Evolutionary conservation across 208 protist species (phyloP), one percentile per base, ranked within the genome.

Genomic region (Plasmodiophora brassicae): DNA sequence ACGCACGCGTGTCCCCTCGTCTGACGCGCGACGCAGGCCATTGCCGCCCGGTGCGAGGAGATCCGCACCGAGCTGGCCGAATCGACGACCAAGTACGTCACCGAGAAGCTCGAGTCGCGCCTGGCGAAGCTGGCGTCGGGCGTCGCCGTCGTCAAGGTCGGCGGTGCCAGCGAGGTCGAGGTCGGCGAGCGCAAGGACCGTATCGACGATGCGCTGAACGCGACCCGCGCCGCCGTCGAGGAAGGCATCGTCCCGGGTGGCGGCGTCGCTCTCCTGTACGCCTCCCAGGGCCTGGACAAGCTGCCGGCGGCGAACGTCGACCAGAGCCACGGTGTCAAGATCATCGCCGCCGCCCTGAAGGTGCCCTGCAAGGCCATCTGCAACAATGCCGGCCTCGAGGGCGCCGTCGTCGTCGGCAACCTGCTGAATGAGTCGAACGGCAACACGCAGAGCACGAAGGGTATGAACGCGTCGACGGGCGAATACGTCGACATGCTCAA

Each of bases 181-280:
- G 98, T 99, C 22, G 93, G 93, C 90, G 98, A 99, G 94, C 98
- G 97, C 95, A 99, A 99, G 93, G 98, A 99, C 94, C 94, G 98
- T 85, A 94, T 99, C 22, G 95, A 94, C 10, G 98, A 99, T 91
- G 98, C 98, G 1, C 94, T 99, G n/a, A 98, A 97, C 92, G 97
- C 98, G 10, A 99, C 98, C 0, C 94, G 97, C 84, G 98, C 98
- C 22, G 98, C 98, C 46, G 96, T 99, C 71, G 95, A 98, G 91
- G 98, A 99, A 94, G 98, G 98, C 90, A 99, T 99, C 85, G 96
- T 99, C 25, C 92, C 97, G 84, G 97, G 98, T 89, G 98, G 98
- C 88, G 98, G 98, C 89, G 93, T 94, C 85, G 97, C 98, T 28
- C 93, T 99, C 46, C 93, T 99, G 36, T 94, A 96, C 91, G 94